These are phyloP conservation scores for Oryza punctata DNA, from an alignment of 176 grass and related monocot genomes.

Conservation along the genomic window DNA sequence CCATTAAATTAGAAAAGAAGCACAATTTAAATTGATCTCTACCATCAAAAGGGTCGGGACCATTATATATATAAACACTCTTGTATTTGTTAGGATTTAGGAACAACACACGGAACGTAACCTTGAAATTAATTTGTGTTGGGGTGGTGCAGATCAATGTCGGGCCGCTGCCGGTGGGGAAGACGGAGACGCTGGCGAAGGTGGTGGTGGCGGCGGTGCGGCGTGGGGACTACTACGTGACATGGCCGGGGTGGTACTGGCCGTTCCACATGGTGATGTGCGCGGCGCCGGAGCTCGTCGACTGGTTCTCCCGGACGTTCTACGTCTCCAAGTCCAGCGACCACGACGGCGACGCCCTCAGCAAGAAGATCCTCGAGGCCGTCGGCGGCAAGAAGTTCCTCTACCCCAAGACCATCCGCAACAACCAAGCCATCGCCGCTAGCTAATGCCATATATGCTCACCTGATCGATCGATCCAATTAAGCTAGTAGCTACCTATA, in stretches of 20 bases:
- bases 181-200: slow-evolving; percentile 58
- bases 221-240: slow-evolving; percentile 60
- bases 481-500: not conserved
- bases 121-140: too few relatives aligned
- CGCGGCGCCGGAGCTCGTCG: slow-evolving; percentile 67
- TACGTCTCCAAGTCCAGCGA: slow-evolving; percentile 57
- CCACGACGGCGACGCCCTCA: slow-evolving; percentile 46
- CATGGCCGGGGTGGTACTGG: slow-evolving; percentile 85
- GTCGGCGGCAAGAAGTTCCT: slow-evolving; percentile 63
- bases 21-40: too few relatives aligned
- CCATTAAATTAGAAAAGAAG: too few relatives aligned
- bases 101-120: too few relatives aligned
- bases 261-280: slow-evolving; percentile 84
- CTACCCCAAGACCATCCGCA: slow-evolving; percentile 51
- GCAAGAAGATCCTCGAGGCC: slow-evolving; percentile 68
- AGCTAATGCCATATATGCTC: slow-evolving; percentile 1
- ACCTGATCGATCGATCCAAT: too few relatives aligned
- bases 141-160: slow-evolving; percentile 54
- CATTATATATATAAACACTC: too few relatives aligned
- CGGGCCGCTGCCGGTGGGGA: slow-evolving; percentile 64
- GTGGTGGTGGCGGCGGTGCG: slow-evolving; percentile 68
- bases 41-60: too few relatives aligned
- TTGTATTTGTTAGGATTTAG: too few relatives aligned
- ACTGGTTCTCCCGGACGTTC: slow-evolving; percentile 70
- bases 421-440: slow-evolving; percentile 11